A percentile compares a stretch with the other conserved stretches of the same genome.
Evolutionary conservation across 768 basidiomycete species (phyloP).

Genomic region (Psilocybe sp.): DNA sequence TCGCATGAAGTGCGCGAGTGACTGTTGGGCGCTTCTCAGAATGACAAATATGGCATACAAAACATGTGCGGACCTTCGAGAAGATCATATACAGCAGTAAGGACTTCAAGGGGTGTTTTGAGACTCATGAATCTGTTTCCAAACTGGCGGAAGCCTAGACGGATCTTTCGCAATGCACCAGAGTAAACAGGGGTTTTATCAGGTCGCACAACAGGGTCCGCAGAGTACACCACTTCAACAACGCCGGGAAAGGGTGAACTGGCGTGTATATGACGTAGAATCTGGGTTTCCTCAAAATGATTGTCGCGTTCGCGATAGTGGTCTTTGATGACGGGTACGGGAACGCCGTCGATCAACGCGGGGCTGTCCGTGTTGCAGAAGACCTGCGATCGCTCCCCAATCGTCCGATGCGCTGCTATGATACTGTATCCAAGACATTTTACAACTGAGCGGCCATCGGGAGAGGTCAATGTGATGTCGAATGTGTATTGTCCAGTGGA

Average conservation of each 20-base stretch:
- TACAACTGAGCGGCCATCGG: neutral
- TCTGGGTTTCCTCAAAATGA: neutral
- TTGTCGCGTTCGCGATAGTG: neutral
- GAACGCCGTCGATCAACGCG: neutral
- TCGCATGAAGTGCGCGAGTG: constrained; percentile 4
- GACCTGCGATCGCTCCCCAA: neutral
- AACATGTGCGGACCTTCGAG: too few species aligned
- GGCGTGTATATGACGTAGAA: neutral
- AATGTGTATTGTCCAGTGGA: neutral
- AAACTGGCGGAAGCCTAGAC: neutral
- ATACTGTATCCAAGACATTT: neutral
- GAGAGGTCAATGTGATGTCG: neutral
- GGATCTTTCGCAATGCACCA: neutral
- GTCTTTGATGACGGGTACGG: constrained; percentile 2
- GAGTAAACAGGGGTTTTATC: neutral
- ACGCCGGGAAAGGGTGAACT: neutral
- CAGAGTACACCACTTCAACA: neutral
- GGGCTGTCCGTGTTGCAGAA: constrained; percentile 1
- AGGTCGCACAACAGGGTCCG: neutral
- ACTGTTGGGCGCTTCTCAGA: too few species aligned
- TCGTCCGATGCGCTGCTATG: neutral
- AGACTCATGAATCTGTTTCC: neutral
- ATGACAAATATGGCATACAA: too few species aligned
- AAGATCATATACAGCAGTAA: too few species aligned
- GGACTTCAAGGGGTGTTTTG: neutral